Conservation (phyloP, 116 monocot genomes). For the Cymodocea nodosa region DNA sequence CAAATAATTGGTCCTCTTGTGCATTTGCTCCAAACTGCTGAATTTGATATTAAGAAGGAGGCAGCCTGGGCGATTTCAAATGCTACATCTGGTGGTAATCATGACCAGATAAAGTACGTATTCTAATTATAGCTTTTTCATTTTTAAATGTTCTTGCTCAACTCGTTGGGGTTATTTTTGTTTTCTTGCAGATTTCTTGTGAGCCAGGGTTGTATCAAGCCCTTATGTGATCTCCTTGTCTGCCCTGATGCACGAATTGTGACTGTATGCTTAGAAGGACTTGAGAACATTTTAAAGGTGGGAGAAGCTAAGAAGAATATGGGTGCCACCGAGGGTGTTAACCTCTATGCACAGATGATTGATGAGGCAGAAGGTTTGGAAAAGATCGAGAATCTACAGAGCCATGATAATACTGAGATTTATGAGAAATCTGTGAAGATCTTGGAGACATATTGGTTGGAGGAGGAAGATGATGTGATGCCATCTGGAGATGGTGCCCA, state of each 20-base stretch:
- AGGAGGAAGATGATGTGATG: conserved; percentile 85
- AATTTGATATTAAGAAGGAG: conserved; percentile 90
- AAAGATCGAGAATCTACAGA: conserved; percentile 90
- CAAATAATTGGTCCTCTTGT: conserved; percentile 66
- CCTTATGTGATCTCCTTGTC: conserved; percentile 75
- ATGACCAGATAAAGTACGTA: conserved; percentile 74
- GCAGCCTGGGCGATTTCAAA: conserved; percentile 97
- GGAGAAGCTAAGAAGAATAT: conserved; percentile 69
- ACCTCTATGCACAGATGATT: conserved; percentile 56
- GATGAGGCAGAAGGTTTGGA: conserved; percentile 80
- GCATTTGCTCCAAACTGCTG: conserved; percentile 56
- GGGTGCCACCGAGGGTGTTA: conserved; percentile 36
- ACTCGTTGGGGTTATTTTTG: background rate
- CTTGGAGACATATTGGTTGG: conserved; percentile 80
- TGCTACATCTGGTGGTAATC: conserved; percentile 88
- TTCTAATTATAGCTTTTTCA: too few species aligned
- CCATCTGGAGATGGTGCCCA: conserved; percentile 23
- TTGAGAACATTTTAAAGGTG: conserved; percentile 79
- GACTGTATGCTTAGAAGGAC: conserved; percentile 79
- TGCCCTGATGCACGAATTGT: conserved; percentile 83
- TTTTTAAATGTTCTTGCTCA: background rate
- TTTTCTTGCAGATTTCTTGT: conserved; percentile 48
- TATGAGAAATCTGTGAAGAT: conserved; percentile 90
- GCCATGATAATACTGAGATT: conserved; percentile 86
- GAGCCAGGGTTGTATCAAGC: conserved; percentile 75